These are phyloP conservation scores for Skeletonema marinoi DNA, from an alignment of 108 stramenopile species.

Conservation along the genomic window DNA sequence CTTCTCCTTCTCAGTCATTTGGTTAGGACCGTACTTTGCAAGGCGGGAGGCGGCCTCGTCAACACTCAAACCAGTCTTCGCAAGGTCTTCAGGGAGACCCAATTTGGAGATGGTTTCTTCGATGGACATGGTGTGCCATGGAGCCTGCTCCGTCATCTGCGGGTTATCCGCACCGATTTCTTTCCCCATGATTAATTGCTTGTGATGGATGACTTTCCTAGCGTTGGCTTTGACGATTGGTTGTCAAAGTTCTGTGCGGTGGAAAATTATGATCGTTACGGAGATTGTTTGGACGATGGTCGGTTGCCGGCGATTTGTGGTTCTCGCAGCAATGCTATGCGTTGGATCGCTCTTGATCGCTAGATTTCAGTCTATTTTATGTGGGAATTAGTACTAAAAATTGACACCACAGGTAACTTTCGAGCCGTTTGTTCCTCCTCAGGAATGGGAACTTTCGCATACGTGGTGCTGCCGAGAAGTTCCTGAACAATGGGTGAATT, in stretches of 20 bases:
- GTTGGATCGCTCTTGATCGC: neutral
- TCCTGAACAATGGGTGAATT: too few species aligned
- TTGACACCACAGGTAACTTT: too few species aligned
- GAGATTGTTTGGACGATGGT: neutral
- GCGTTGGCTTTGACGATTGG: neutral
- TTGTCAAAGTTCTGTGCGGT: neutral
- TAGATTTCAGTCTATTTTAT: neutral
- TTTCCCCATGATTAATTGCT: constrained; percentile 2
- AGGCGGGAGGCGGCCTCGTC: constrained; percentile 66
- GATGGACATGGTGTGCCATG: constrained; percentile 70
- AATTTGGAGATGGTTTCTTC: constrained; percentile 51
- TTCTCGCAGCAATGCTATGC: neutral
- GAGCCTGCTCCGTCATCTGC: constrained; percentile 28
- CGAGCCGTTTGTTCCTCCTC: neutral
- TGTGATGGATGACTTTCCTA: neutral
- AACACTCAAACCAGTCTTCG: constrained; percentile 56
- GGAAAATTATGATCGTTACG: neutral
- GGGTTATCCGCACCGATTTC: constrained; percentile 25
- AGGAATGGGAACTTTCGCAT: neutral
- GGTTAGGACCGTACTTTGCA: constrained; percentile 63
- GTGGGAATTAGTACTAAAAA: neutral
- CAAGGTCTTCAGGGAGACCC: constrained; percentile 41
- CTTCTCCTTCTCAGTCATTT: constrained; percentile 66
- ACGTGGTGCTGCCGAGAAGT: too few species aligned
- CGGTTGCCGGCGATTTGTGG: neutral